Percentiles rank a stretch among this genome's conserved stretches.
Evolutionary conservation across 805 yeast species (phyloP).

Genomic region (Komagataella pastoris): DNA sequence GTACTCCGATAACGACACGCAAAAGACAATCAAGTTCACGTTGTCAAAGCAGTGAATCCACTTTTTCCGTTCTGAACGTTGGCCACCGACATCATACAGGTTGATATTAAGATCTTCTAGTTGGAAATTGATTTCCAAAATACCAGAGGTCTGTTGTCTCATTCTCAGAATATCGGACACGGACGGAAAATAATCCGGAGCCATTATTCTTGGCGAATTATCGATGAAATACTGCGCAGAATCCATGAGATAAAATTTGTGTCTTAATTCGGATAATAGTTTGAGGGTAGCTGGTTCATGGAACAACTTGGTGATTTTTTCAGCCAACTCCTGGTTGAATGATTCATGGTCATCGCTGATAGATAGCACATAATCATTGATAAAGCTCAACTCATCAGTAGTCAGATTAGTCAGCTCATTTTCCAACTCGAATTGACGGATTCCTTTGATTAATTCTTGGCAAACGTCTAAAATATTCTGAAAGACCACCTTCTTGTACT

Average conservation of each 20-base stretch:
- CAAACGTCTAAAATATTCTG: conserved; percentile 70
- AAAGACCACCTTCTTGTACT: conserved; percentile 68
- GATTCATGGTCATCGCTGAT: conserved; percentile 34
- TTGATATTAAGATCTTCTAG: conserved; percentile 57
- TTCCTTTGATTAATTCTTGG: conserved; percentile 54
- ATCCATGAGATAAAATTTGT: conserved; percentile 73
- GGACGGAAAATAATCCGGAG: conserved; percentile 52
- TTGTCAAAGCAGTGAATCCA: conserved; percentile 97
- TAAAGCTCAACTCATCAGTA: conserved; percentile 25
- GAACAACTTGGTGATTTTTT: conserved; percentile 39
- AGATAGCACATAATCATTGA: conserved; percentile 33
- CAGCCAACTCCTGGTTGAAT: conserved; percentile 36
- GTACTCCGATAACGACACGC: conserved; percentile 85
- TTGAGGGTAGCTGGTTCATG: conserved; percentile 41
- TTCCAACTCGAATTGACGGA: conserved; percentile 34
- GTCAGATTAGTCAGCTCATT: conserved; percentile 18
- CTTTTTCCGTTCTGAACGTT: conserved; percentile 87
- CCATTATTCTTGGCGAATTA: conserved; percentile 47
- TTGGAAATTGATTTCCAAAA: conserved; percentile 68
- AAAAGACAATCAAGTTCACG: conserved; percentile 78
- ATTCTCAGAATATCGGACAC: conserved; percentile 74
- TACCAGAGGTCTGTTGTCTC: conserved; percentile 87
- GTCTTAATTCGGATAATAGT: conserved; percentile 44
- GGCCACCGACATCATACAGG: conserved; percentile 87
- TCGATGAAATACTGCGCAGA: conserved; percentile 71